These are phyloP conservation scores for Podospora anserina DNA, from an alignment of 495 filamentous ascomycete genomes.

Conservation along the genomic window DNA sequence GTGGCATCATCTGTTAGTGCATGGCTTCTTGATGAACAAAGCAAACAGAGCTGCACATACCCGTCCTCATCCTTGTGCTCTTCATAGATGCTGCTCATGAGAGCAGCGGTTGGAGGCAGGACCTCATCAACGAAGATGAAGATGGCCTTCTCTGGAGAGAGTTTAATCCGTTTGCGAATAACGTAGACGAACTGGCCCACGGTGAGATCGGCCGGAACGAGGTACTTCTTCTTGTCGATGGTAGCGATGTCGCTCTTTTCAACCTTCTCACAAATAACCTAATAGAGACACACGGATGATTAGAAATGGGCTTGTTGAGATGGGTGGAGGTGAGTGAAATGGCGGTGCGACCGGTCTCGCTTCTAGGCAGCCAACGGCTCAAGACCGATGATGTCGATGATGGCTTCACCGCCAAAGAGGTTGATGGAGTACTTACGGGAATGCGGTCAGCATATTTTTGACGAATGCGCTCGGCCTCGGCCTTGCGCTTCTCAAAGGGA, in stretches of 20 bases:
- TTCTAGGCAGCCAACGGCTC: background rate
- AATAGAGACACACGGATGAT: slow-evolving; percentile 12
- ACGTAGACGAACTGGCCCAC: slow-evolving; percentile 99
- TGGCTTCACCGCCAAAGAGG: background rate
- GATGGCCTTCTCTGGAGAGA: slow-evolving; percentile 99
- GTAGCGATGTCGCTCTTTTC: slow-evolving; percentile 99
- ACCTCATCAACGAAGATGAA: slow-evolving; percentile 99
- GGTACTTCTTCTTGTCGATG: slow-evolving; percentile 99
- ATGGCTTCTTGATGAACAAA: background rate
- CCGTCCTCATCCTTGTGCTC: slow-evolving; percentile 88
- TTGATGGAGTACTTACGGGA: slow-evolving; percentile 65
- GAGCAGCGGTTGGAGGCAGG: slow-evolving; percentile 89
- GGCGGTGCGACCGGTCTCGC: background rate
- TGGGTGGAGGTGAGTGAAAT: background rate
- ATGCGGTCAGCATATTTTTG: slow-evolving; percentile 99
- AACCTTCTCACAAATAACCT: slow-evolving; percentile 99
- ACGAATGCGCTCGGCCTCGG: slow-evolving; percentile 96
- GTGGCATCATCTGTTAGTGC: background rate
- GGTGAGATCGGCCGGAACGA: slow-evolving; percentile 95
- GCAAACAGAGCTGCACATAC: slow-evolving; percentile 36
- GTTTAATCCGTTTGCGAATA: slow-evolving; percentile 99
- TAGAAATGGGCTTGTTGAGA: slow-evolving; percentile 9
- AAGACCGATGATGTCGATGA: background rate
- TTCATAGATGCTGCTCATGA: slow-evolving; percentile 99
- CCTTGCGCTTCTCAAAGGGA: slow-evolving; percentile 99